Evolutionary conservation across 768 basidiomycete species (phyloP).

Genomic region (Mycena vulgaris): DNA sequence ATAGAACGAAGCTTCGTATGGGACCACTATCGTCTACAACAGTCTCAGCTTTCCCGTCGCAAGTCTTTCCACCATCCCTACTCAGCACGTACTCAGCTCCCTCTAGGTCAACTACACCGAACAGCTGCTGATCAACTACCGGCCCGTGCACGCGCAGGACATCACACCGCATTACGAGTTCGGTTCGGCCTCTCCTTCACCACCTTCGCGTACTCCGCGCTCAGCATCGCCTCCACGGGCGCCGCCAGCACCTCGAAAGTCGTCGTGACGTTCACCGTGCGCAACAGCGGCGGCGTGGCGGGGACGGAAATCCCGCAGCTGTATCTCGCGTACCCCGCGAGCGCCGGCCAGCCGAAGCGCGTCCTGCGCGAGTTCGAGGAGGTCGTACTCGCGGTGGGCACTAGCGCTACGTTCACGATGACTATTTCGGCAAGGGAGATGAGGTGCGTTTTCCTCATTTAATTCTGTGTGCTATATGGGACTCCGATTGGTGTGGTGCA

Average conservation of each 20-base stretch:
- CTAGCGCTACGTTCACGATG: conserved; percentile 54
- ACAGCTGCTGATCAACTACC: conserved; percentile 74
- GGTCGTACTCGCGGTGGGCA: conserved; percentile 57
- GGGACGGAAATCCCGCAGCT: conserved; percentile 71
- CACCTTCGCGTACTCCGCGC: conserved; percentile 72
- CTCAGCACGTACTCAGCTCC: background rate
- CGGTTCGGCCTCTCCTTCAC: conserved; percentile 83
- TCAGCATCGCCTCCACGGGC: conserved; percentile 55
- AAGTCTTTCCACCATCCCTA: conserved; percentile 7
- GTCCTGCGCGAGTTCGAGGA: conserved; percentile 69
- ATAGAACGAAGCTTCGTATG: conserved; percentile 28
- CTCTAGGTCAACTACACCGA: conserved; percentile 77
- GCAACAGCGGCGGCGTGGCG: conserved; percentile 62
- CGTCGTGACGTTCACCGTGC: conserved; percentile 55
- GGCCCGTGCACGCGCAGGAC: conserved; percentile 69
- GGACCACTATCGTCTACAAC: conserved; percentile 52
- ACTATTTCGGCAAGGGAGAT: conserved; percentile 58
- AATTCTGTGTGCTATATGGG: background rate
- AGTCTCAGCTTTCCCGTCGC: conserved; percentile 57
- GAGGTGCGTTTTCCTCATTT: conserved; percentile 57
- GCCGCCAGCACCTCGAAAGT: conserved; percentile 50
- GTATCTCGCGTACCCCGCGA: conserved; percentile 66
- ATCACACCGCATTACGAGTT: conserved; percentile 74
- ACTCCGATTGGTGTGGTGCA: background rate
- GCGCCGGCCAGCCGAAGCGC: conserved; percentile 63